Base-by-base conservation (phyloP, 495 filamentous ascomycete genomes). In the Chaetomium cochliodes region DNA sequence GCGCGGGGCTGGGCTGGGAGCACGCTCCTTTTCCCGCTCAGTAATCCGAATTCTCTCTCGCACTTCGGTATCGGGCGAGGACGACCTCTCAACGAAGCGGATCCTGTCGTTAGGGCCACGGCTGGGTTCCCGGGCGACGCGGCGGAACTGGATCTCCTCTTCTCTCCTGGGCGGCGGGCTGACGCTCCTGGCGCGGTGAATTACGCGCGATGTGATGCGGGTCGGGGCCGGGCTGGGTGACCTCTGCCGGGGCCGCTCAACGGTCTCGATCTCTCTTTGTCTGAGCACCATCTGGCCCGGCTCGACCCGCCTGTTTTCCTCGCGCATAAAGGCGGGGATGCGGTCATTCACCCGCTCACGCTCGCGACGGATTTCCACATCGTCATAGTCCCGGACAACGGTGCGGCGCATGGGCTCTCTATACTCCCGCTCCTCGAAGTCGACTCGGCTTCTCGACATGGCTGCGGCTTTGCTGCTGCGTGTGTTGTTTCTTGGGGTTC, bases 1-100 rank as follows among this genome's bases (percentile, higher is more conserved):
- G 26, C 80, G 84, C 22, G 80, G 77, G 15, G 73, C 76, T 0
- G 78, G 79, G 59, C 76, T 80, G 6, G 73, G 79, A 64, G 64
- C 69, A 64, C 75, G 70, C 67, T 78, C 74, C 58, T 72, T 71
- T 68, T 77, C 74, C 58, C 76, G 74, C 60, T 80, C 78, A 44
- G 79, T 71, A 61, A 82, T 76, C 50, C 70, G 78, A 54, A 81
- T 79, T 50, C 73, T 67, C 37, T 81, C 75, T 5, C 72, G 70
- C 25, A 75, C 68, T 25, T 69, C 67, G 44, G 81, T 79, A 12
- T 79, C 78, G 0, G 78, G 80, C 0, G 79, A 81, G 22, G 77
- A 77, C 54, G 75, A 72, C 11, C 62, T 78, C 67, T 81, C 78
- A 28, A 82, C 70, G 30, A 78, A 73, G 58, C 78, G 72, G 22